Percentiles rank a stretch among this genome's conserved stretches.
phyloP scores from a whole-genome alignment of 2,329 filamentous ascomycete species.

The Pestalotiopsis sp. region DNA sequence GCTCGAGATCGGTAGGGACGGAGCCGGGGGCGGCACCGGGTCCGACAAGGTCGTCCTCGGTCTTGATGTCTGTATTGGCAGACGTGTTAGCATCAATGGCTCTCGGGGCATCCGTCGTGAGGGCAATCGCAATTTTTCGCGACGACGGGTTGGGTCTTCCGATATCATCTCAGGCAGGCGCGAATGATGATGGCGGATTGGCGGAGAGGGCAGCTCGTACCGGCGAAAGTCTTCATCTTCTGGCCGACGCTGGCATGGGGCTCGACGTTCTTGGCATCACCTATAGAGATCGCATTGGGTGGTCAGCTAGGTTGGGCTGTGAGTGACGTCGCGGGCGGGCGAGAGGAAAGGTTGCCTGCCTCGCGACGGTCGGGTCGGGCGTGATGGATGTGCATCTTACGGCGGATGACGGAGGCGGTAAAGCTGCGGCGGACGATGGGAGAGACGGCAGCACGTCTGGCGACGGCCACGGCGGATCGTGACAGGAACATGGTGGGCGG shows the following conservation, averaged over 20 bases:
- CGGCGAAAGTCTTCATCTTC: constrained; percentile 44
- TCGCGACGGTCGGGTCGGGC: constrained; percentile 13
- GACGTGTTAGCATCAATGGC: constrained; percentile 13
- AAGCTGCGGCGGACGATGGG: constrained; percentile 62
- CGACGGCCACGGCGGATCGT: constrained; percentile 63
- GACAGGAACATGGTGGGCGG: constrained; percentile 61
- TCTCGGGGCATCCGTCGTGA: not conserved
- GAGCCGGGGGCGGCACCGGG: constrained; percentile 82
- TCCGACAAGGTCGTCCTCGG: constrained; percentile 78
- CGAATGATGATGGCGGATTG: not conserved
- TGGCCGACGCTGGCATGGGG: constrained; percentile 43
- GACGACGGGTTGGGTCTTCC: not conserved
- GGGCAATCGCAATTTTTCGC: not conserved
- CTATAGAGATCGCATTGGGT: constrained; percentile 9
- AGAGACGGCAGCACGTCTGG: constrained; percentile 59
- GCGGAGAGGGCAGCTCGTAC: constrained; percentile 39
- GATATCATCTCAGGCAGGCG: not conserved
- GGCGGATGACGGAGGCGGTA: constrained; percentile 61
- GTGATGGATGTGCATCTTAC: constrained; percentile 43
- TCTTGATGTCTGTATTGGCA: constrained; percentile 72
- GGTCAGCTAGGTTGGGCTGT: constrained; percentile 9
- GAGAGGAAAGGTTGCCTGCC: not conserved
- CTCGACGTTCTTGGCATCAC: constrained; percentile 44
- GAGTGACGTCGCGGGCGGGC: not conserved
- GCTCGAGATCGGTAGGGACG: constrained; percentile 91